Conservation (phyloP, 768 basidiomycete species). For the Agrocybe chaxingu region DNA sequence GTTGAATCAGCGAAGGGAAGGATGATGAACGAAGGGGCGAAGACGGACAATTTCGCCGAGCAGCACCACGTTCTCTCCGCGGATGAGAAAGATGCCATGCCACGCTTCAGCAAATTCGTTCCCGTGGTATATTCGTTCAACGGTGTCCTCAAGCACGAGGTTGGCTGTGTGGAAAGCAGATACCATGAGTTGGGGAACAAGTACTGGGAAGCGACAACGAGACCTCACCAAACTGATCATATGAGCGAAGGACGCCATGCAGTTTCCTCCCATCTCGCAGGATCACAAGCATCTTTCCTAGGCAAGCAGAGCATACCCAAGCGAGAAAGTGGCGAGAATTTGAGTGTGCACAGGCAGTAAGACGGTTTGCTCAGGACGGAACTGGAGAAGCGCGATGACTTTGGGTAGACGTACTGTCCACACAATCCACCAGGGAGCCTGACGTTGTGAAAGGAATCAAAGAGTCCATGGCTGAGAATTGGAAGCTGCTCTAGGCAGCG, state of each 20-base stretch:
- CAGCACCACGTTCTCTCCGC: conserved; percentile 97
- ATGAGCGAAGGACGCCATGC: conserved; percentile 92
- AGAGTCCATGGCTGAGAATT: conserved; percentile 70
- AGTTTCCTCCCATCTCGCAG: conserved; percentile 95
- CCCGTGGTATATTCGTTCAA: conserved; percentile 91
- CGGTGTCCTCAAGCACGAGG: conserved; percentile 92
- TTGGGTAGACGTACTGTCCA: conserved; percentile 94
- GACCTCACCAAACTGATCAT: conserved; percentile 94
- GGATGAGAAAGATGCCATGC: conserved; percentile 88
- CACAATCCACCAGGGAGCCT: conserved; percentile 97
- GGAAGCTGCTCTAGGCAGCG: conserved; percentile 31
- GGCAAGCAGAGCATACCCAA: conserved; percentile 24
- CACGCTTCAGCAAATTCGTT: conserved; percentile 85
- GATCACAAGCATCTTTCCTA: conserved; percentile 99
- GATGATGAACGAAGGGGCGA: not conserved
- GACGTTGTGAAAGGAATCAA: conserved; percentile 98
- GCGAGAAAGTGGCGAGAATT: conserved; percentile 8
- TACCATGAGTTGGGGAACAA: not conserved
- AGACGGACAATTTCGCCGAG: conserved; percentile 90
- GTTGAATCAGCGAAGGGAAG: conserved; percentile 4
- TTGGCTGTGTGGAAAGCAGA: conserved; percentile 61
- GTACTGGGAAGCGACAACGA: not conserved
- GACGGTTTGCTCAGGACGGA: conserved; percentile 44
- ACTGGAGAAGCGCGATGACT: conserved; percentile 45
- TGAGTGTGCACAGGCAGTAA: conserved; percentile 18